These are phyloP conservation scores for Phoma sp. DNA, from an alignment of 2,329 filamentous ascomycete genomes.

Conservation along the genomic window DNA sequence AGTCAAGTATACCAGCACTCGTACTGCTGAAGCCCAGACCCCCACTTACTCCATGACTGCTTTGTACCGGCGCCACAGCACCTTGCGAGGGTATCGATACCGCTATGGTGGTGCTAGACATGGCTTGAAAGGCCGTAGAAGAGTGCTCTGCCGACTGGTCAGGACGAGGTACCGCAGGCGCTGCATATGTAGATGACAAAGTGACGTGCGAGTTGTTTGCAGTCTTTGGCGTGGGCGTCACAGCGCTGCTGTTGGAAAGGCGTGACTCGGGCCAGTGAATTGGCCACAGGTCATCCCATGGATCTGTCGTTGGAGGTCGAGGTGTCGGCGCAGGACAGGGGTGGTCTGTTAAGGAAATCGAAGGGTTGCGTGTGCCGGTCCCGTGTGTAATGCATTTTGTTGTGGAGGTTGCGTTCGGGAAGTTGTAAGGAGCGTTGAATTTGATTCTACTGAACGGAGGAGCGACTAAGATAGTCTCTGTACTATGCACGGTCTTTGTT, in stretches of 20 bases:
- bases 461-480: neutral
- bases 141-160: neutral
- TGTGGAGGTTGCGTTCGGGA: neutral
- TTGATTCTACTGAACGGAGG: neutral
- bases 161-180: neutral
- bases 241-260: neutral
- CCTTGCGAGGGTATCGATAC: neutral
- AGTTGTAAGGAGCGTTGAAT: neutral
- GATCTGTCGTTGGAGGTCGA: neutral
- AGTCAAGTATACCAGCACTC: neutral
- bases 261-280: neutral
- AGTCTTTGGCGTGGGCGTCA: neutral
- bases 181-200: neutral
- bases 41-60: neutral
- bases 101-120: neutral
- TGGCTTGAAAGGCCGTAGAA: neutral
- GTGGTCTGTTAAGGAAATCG: neutral
- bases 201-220: neutral
- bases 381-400: neutral
- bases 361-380: neutral
- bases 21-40: neutral
- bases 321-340: too few relatives aligned
- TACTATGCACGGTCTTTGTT: neutral
- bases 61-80: neutral
- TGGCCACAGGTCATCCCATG: neutral